phyloP scores from a whole-genome alignment of 306 rosid genomes.

The Vicia villosa region DNA sequence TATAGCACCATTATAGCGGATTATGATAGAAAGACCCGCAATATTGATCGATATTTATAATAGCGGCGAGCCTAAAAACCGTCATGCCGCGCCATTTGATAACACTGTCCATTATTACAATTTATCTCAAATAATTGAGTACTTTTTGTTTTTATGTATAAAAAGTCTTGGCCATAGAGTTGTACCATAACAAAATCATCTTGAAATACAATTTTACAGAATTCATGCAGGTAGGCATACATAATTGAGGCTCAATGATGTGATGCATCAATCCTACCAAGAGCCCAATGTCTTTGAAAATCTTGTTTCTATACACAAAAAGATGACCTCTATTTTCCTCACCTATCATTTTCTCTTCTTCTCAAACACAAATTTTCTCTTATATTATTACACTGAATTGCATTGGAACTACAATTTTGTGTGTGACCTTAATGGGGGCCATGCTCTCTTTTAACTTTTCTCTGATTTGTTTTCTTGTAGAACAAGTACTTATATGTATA shows the following conservation, averaged over 20 bases:
- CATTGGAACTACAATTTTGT: constrained; percentile 47
- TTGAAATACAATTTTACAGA: constrained; percentile 33
- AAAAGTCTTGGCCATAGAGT: constrained; percentile 9
- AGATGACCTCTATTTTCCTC: constrained; percentile 32
- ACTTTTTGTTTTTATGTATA: constrained; percentile 14
- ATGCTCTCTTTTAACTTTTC: constrained; percentile 37
- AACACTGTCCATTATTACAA: background rate
- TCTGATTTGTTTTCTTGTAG: constrained; percentile 37
- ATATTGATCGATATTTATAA: no score
- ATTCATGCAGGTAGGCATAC: constrained; percentile 39
- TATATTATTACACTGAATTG: constrained; percentile 27
- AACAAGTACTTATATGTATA: constrained; percentile 50
- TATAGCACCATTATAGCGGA: no score
- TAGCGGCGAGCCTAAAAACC: no score
- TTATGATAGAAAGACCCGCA: no score
- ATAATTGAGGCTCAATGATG: constrained; percentile 49
- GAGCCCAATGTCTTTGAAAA: constrained; percentile 28
- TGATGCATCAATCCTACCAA: constrained; percentile 42
- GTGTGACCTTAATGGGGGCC: constrained; percentile 36
- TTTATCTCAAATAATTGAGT: constrained; percentile 8
- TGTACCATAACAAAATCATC: constrained; percentile 25
- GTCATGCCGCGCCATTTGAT: no score
- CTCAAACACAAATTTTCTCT: constrained; percentile 23
- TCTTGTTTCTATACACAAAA: constrained; percentile 8
- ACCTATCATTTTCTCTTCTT: constrained; percentile 26